These are phyloP conservation scores for Phytophthora constricta DNA, from an alignment of 352 stramenopile species.

Conservation along the genomic window DNA sequence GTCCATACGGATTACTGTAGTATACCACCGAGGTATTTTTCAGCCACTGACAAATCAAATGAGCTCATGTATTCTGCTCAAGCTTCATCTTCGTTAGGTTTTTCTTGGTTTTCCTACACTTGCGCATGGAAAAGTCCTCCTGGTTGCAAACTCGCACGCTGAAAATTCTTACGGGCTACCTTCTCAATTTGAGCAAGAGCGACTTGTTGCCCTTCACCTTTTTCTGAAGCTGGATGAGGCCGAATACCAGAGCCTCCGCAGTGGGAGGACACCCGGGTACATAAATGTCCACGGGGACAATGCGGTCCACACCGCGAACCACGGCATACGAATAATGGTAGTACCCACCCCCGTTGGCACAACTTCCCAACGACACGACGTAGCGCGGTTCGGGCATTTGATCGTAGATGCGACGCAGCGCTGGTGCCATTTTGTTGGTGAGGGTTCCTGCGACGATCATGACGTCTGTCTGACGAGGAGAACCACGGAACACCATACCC, in stretches of 20 bases:
- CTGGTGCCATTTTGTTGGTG: constrained; percentile 1
- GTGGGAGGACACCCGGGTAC: background rate
- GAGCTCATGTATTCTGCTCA: no score
- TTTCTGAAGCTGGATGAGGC: constrained; percentile 1
- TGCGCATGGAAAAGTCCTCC: no score
- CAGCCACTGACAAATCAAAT: no score
- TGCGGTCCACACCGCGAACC: background rate
- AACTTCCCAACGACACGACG: background rate
- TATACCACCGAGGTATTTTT: no score
- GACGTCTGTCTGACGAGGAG: constrained; percentile 1
- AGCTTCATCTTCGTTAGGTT: no score
- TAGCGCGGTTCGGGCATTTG: constrained; percentile 1
- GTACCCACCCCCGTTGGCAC: background rate
- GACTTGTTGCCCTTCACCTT: constrained; percentile 5
- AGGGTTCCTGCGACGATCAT: background rate
- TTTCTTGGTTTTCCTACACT: no score
- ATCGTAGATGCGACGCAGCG: background rate
- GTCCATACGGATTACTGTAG: no score
- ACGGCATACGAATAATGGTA: constrained; percentile 2
- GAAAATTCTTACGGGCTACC: no score
- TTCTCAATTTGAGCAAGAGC: background rate
- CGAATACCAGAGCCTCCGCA: background rate
- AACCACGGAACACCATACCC: background rate
- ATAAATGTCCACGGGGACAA: constrained; percentile 1
- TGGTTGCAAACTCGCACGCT: no score